Evolutionary conservation across 1,139 yeast genomes (phyloP), one percentile per base, ranked within the genome.

Genomic region (Geotrichum carabidarum): DNA sequence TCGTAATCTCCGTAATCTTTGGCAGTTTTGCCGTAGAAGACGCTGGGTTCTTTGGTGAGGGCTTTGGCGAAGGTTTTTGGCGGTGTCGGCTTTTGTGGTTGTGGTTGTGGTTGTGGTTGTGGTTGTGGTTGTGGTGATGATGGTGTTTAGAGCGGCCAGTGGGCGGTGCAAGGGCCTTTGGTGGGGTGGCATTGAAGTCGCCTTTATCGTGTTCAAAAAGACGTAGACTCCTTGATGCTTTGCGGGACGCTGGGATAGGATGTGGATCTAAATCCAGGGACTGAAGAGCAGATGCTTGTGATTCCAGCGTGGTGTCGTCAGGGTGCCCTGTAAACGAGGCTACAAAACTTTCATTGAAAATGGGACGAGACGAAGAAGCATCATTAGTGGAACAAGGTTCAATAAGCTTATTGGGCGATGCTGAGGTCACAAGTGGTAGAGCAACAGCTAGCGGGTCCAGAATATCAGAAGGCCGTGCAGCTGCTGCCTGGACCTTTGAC

Each of bases 151-250:
- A 41, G 27, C 27, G 27, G 27, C 27, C 27, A 22, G 27, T 22
- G 27, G 44, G 35, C 38, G 43, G 40, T 48, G 30, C 27, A 11
- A 53, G 42, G 14, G 55, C 15, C n/a, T 41, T 40, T 22, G 57
- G 18, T n/a, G 52, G 34, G 17, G 56, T 35, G 11, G 44, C 31
- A 8, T 52, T 41, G 41, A 45, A 50, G 17, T 30, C 44, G 31
- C 48, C 54, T 41, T 50, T 51, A 41, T 70, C 72, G 54, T 71
- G 65, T 48, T 70, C 70, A 62, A 79, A 79, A 18, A 79, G 67
- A 22, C 80, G 67, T 40, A 79, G 65, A n/a, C 81, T 76, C 50
- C 75, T 69, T 31, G 82, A 79, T 4, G 82, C 82, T 63, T 79
- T 79, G 53, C 83, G 71, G n/a, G 77, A 68, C 17, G 71, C 61